Evolutionary conservation across 2,329 filamentous ascomycete genomes (phyloP).

Genomic region (Clonostachys byssicola): DNA sequence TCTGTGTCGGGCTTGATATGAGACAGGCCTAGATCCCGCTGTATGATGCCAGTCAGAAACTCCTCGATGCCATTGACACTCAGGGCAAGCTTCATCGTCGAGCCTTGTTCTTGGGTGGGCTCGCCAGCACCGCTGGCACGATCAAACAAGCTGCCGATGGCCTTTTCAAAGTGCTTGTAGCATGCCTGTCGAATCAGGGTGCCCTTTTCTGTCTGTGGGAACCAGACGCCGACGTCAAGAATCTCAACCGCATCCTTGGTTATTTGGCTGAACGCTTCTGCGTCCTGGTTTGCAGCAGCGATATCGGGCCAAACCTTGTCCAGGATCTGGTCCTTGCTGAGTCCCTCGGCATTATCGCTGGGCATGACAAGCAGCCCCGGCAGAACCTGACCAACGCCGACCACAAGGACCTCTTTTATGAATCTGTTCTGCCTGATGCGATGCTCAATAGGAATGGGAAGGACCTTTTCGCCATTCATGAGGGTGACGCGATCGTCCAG

Average conservation of each 20-base stretch:
- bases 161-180: slow-evolving; percentile 24
- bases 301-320: slow-evolving; percentile 35
- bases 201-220: slow-evolving; percentile 37
- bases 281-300: slow-evolving; percentile 30
- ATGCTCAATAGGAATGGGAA: slow-evolving; percentile 26
- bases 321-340: slow-evolving; percentile 25
- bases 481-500: slow-evolving; percentile 30
- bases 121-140: neutral
- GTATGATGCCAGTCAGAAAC: neutral
- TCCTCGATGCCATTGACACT: slow-evolving; percentile 18
- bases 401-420: slow-evolving; percentile 23
- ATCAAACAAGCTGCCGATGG: slow-evolving; percentile 15
- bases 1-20: neutral
- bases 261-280: slow-evolving; percentile 37
- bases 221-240: slow-evolving; percentile 21
- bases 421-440: slow-evolving; percentile 21
- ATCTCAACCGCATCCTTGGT: slow-evolving; percentile 31
- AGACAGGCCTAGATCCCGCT: neutral
- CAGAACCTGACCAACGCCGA: slow-evolving; percentile 22
- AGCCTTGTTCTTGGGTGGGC: slow-evolving; percentile 10
- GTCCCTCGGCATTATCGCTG: slow-evolving; percentile 10
- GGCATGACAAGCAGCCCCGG: slow-evolving; percentile 24
- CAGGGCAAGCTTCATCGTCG: slow-evolving; percentile 1
- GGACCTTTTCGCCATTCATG: slow-evolving; percentile 30
- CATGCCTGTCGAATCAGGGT: slow-evolving; percentile 37